Base-by-base conservation (phyloP, 805 yeast species). In the Tetrapisispora arboricola region DNA sequence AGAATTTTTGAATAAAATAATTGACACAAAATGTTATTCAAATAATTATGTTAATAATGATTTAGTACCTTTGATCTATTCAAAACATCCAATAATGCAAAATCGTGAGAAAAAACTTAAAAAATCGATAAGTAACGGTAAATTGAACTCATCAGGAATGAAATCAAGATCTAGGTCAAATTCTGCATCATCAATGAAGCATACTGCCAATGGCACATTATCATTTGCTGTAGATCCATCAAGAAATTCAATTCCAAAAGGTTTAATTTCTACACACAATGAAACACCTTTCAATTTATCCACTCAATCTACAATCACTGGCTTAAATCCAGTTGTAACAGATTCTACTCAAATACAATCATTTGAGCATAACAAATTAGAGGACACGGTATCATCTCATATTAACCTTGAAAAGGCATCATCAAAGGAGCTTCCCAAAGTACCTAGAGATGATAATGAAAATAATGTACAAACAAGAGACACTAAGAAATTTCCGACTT, bases 21-120 rank as follows among this genome's bases (percentile, higher is more conserved):
- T 64, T 25, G 64, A 58, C 33, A 45, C 20, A 8, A 34, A 34
- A 17, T 19, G 18, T 24, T 34, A 34, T 12, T 34, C 37, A 22
- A 34, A 34, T 17, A 57, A 59, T 12, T 56, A 64, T 6, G 43
- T 60, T 6, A 65, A 67, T 48, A 63, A 67, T 55, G 60, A 65
- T 29, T 65, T 82, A 47, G 63, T 70, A 3, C 87, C 90, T 1
- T 80, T 84, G 5, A 83, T 79, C 38, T 84, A 83, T 60, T 70
- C 68, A 40, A 75, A 75, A 30, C 90, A 84, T 61, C 80, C 85
- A 12, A 72, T 83, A 2, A 75, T 81, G 61, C 59, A 21, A 16
- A 35, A 19, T 34, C 21, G 25, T 24, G 37, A 34, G 5, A 34
- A 34, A 17, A 34, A 34, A 24, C 12, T 22, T 13, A 34, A 25